Base-by-base conservation (phyloP, 768 basidiomycete species). In the Cyclocybe cylindracea region DNA sequence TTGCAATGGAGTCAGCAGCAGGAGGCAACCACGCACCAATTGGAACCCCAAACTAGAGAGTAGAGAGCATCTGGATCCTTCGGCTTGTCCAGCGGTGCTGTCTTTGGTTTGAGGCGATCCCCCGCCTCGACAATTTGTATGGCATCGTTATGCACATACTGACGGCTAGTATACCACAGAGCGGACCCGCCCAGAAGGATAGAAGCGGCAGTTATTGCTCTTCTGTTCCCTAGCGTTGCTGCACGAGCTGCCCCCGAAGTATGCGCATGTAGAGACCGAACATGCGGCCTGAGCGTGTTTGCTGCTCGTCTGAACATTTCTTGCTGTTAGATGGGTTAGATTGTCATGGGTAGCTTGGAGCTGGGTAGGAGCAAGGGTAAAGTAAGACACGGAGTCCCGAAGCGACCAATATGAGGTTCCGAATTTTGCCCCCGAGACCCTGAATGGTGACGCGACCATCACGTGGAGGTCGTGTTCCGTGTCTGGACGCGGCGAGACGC, bases 41-140 rank as follows among this genome's bases (percentile, higher is more conserved):
- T 91, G 14, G 87, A 87, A 36, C 89, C 89, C 88, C 89, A 91
- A 0, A 83, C 82, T 8, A 88, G 62, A 2, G 80, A 73, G 46
- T 69, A 68, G 43, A 89, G 63, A 31, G 62, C 63, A 16, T 70
- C 62, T 10, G 64, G 56, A 44, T 70, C 66, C 41, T 53, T 49
- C 19, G 61, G 52, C 46, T 48, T 59, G 16, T 50, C 52, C 39
- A 55, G 36, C 48, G 57, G 31, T 13, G 45, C n/a, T 32, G 10
- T 18, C 18, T 47, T 50, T n/a, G 47, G 43, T 18, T 50, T 53
- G 8, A 24, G 24, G 24, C 24, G 24, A 24, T 24, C 24, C 24
- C 24, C 24, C 24, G 60, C 50, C 35, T 53, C 52, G 14, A 53
- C 53, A 14, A 36, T 43, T 14, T 35, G 31, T 4, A 51, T 50